Percentiles rank a stretch among this genome's conserved stretches.
Conservation (phyloP, 139 green algal species). For the Diplosphaera chodatii region DNA sequence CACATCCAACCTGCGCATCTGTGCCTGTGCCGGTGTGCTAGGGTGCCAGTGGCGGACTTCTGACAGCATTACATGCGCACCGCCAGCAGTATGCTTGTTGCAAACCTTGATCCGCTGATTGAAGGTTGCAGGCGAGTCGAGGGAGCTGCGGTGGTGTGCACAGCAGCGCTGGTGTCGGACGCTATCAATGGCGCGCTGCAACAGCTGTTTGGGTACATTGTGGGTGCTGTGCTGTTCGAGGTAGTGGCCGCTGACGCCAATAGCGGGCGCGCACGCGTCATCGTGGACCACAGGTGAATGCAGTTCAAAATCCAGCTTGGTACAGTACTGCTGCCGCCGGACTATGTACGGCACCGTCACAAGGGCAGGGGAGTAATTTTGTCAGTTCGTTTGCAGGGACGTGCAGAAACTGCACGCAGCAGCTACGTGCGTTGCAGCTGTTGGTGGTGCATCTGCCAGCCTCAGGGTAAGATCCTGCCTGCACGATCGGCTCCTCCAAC, state of each 20-base stretch:
- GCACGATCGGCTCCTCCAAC: too few species aligned
- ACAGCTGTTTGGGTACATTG: constrained; percentile 29
- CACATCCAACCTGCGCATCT: too few species aligned
- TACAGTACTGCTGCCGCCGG: too few species aligned
- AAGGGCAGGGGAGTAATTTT: too few species aligned
- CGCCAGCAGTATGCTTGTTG: too few species aligned
- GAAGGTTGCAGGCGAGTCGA: not conserved
- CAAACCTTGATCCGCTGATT: too few species aligned
- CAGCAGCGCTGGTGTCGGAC: not conserved
- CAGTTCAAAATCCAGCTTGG: too few species aligned
- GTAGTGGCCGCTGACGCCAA: not conserved
- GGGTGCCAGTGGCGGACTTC: too few species aligned
- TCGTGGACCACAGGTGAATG: constrained; percentile 7
- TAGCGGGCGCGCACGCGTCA: not conserved
- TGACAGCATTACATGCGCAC: too few species aligned
- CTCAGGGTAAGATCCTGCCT: not conserved
- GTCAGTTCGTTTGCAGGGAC: too few species aligned
- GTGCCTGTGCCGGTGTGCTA: too few species aligned
- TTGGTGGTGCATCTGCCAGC: not conserved
- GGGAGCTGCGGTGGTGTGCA: not conserved
- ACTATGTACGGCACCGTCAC: too few species aligned
- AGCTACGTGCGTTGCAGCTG: not conserved
- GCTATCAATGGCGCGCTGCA: constrained; percentile 12
- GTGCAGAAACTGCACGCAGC: not conserved
- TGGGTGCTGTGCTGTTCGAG: constrained; percentile 5